Conservation (phyloP, 305 asterid species). For the Solanum hybrid region DNA sequence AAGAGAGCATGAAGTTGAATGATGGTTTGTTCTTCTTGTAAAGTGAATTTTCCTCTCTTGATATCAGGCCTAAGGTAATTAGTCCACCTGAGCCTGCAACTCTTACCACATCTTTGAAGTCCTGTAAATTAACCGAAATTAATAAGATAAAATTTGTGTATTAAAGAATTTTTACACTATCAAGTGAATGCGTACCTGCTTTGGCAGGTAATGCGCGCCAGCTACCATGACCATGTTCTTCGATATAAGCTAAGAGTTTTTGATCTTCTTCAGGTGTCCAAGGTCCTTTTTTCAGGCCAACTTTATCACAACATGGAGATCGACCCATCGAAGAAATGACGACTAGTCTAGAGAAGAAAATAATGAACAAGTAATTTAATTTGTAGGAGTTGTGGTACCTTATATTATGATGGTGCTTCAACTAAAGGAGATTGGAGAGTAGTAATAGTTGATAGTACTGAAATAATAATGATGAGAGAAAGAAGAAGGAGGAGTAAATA, state of each 20-base stretch:
- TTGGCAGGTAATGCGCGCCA: constrained; percentile 88
- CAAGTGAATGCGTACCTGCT: constrained; percentile 40
- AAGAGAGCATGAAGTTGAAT: constrained; percentile 93
- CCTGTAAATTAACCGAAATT: constrained; percentile 18
- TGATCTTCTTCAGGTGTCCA: constrained; percentile 97
- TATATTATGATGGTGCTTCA: background rate
- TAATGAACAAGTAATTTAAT: background rate
- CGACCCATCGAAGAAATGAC: constrained; percentile 52
- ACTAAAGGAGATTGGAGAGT: background rate
- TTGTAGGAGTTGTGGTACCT: constrained; percentile 4
- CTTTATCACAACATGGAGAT: constrained; percentile 83
- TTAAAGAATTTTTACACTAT: background rate
- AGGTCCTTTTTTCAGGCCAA: constrained; percentile 84
- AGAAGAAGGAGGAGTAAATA: constrained; percentile 16
- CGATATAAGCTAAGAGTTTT: constrained; percentile 71
- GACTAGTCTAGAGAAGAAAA: background rate
- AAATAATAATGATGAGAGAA: background rate
- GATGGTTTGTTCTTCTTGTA: constrained; percentile 87
- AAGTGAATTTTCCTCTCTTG: constrained; percentile 83
- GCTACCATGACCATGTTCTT: constrained; percentile 90
- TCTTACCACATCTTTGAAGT: constrained; percentile 86
- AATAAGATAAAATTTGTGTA: background rate
- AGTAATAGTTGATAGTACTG: background rate
- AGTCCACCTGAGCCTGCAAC: constrained; percentile 88
- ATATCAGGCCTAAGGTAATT: constrained; percentile 85